Percentiles rank a stretch among this genome's conserved stretches.
phyloP scores from a whole-genome alignment of 75 land plant genomes.

The Adiantum capillusveneris region DNA sequence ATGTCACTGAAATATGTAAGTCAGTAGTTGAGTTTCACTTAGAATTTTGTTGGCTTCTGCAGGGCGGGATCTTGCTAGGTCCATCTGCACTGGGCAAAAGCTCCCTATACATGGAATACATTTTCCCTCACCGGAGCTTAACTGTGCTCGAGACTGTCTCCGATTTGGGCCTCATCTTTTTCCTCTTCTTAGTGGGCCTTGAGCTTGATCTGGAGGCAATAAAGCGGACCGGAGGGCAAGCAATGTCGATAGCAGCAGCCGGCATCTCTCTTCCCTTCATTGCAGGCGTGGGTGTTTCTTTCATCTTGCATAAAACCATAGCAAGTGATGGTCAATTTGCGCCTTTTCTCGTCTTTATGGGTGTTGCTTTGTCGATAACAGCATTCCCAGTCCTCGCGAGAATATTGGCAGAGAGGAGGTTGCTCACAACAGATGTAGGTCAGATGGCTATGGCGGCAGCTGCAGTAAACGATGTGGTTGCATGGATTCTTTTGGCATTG shows the following conservation, averaged over 20 bases:
- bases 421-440: constrained; percentile 80
- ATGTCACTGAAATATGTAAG: no score
- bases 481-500: constrained; percentile 77
- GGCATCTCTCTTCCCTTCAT: constrained; percentile 63
- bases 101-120: constrained; percentile 22
- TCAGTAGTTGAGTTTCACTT: no score
- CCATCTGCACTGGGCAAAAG: constrained; percentile 66
- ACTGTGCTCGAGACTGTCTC: constrained; percentile 67
- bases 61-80: constrained; percentile 78
- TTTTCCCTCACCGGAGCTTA: constrained; percentile 52
- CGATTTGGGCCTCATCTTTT: constrained; percentile 70
- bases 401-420: constrained; percentile 79
- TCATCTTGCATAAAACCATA: constrained; percentile 42
- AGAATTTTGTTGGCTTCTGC: constrained; percentile 1
- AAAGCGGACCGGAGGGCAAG: constrained; percentile 47
- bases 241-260: constrained; percentile 49
- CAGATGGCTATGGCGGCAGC: constrained; percentile 87
- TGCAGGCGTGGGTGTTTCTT: constrained; percentile 54
- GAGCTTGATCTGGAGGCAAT: constrained; percentile 54
- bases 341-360: constrained; percentile 78
- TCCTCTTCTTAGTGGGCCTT: constrained; percentile 76
- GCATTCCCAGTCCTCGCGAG: constrained; percentile 88
- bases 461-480: constrained; percentile 85
- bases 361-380: constrained; percentile 80
- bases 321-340: constrained; percentile 28